Evolutionary conservation across 2,329 filamentous ascomycete genomes (phyloP), one percentile per base, ranked within the genome.

Genomic region (Aspergillus sp.): DNA sequence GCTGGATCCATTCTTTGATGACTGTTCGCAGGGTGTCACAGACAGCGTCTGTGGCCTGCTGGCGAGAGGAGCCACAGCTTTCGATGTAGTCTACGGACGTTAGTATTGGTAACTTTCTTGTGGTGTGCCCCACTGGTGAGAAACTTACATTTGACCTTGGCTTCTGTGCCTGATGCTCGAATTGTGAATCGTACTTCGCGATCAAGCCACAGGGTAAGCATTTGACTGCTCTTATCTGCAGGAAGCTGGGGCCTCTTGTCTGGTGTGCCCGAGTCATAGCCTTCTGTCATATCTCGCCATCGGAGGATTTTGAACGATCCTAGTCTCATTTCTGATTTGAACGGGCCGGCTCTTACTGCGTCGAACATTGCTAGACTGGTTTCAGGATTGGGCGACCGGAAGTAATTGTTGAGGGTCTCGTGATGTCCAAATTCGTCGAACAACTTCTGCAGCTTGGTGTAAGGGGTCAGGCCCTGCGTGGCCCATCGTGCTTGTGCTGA

Each of bases 381-480:
- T 1, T 75, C 73, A 0, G 83, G 75, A 2, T 77, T 80, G 0
- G 84, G 83, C 2, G 85, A 86, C 27, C 83, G 77, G 64, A 88
- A 81, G 63, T 88, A 88, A 6, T 83, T 85, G 65, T 88, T 88
- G 12, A 83, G 79, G 40, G 84, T 85, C 63, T 85, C 84, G 62
- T 86, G 85, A 70, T 82, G 83, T 12, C 86, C 86, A 59, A 84
- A 84, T 41, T 77, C 76, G 51, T 79, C 50, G 64, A 86, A 87
- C 3, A 88, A 72, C 56, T 81, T 68, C 60, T 84, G 81, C 2
- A 88, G 75, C 66, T 85, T 86, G 33, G 73, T 70, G 61, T 79
- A 83, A 0, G 84, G 83, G 0, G 83, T 85, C n/a, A 85, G 69
- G 3, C 80, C 80, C 61, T 84, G 75, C 3, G 69, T 68, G 19